A percentile compares a stretch with the other conserved stretches of the same genome.
phyloP scores from a whole-genome alignment of 1,284 basidiomycete genomes.

The Cryptococcus jaspeensis region DNA sequence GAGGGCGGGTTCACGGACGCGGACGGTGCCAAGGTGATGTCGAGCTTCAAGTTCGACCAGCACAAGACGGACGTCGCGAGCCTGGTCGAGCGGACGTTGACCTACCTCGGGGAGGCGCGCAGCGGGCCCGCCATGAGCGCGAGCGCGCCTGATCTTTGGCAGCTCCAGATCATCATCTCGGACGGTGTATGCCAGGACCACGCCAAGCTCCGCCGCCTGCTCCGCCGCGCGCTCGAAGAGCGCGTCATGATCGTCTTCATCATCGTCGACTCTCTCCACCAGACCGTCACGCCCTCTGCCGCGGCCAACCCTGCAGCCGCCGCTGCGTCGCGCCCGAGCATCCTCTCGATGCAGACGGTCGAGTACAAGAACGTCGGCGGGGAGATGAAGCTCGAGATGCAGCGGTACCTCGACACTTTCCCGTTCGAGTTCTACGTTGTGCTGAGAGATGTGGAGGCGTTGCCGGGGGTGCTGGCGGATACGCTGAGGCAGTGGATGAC shows the following conservation, averaged over 20 bases:
- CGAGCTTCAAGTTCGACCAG: slow-evolving; percentile 86
- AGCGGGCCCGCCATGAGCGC: slow-evolving; percentile 62
- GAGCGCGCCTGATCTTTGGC: slow-evolving; percentile 81
- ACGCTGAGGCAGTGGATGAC: slow-evolving; percentile 79
- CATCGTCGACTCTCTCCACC: slow-evolving; percentile 79
- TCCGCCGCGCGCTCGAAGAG: slow-evolving; percentile 85
- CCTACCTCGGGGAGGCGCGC: slow-evolving; percentile 71
- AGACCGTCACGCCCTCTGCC: slow-evolving; percentile 20
- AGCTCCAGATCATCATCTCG: slow-evolving; percentile 96
- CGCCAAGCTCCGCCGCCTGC: slow-evolving; percentile 71
- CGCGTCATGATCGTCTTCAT: slow-evolving; percentile 96
- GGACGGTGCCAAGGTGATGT: slow-evolving; percentile 75
- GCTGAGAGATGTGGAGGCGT: slow-evolving; percentile 80
- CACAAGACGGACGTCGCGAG: slow-evolving; percentile 84
- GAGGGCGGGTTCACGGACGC: slow-evolving; percentile 72
- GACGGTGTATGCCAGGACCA: slow-evolving; percentile 99
- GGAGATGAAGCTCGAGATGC: slow-evolving; percentile 80
- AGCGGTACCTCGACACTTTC: slow-evolving; percentile 91
- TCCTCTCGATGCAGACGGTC: slow-evolving; percentile 89
- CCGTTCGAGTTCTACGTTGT: slow-evolving; percentile 99
- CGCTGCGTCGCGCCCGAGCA: slow-evolving; percentile 49
- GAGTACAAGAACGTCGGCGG: slow-evolving; percentile 85
- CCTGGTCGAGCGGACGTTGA: slow-evolving; percentile 79
- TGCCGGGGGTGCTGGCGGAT: slow-evolving; percentile 88
- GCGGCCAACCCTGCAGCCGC: slow-evolving; percentile 8